Percentiles rank a stretch among this genome's conserved stretches.
Evolutionary conservation across 2,329 filamentous ascomycete species (phyloP).

Genomic region (Truncatella angustata): DNA sequence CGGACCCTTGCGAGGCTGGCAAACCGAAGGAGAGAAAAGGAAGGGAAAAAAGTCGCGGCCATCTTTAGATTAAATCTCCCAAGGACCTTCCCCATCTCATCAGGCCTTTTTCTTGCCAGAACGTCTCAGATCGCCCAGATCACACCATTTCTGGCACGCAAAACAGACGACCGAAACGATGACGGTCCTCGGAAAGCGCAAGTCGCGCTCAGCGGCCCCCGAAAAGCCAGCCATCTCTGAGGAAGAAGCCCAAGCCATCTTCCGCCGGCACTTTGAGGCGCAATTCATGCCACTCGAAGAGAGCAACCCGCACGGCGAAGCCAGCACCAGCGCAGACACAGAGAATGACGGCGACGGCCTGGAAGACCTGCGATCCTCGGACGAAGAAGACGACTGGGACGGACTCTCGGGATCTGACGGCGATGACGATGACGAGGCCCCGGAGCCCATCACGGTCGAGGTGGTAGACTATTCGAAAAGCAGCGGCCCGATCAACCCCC

Average conservation of each 20-base stretch:
- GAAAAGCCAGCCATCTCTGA: constrained; percentile 29
- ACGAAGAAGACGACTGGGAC: constrained; percentile 25
- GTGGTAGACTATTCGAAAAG: constrained; percentile 59
- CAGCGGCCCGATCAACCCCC: constrained; percentile 30
- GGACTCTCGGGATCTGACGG: constrained; percentile 18
- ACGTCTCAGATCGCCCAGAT: background rate
- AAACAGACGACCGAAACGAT: constrained; percentile 31
- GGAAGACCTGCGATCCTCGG: background rate
- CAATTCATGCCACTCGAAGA: constrained; percentile 70
- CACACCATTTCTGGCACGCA: background rate
- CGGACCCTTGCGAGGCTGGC: background rate
- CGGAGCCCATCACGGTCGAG: constrained; percentile 42
- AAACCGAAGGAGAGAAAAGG: background rate
- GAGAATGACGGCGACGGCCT: constrained; percentile 24
- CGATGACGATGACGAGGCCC: background rate
- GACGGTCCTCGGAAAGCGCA: constrained; percentile 49
- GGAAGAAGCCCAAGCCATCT: constrained; percentile 67
- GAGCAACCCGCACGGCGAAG: background rate
- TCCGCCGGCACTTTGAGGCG: constrained; percentile 83
- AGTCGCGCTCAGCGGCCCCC: constrained; percentile 27
- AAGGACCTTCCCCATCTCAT: no score
- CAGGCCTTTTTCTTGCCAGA: background rate
- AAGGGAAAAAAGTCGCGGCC: background rate
- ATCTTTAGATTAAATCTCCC: no score
- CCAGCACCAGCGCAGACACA: background rate